These are phyloP conservation scores for Pisolithus marmoratus DNA, from an alignment of 768 basidiomycete genomes.

Conservation along the genomic window DNA sequence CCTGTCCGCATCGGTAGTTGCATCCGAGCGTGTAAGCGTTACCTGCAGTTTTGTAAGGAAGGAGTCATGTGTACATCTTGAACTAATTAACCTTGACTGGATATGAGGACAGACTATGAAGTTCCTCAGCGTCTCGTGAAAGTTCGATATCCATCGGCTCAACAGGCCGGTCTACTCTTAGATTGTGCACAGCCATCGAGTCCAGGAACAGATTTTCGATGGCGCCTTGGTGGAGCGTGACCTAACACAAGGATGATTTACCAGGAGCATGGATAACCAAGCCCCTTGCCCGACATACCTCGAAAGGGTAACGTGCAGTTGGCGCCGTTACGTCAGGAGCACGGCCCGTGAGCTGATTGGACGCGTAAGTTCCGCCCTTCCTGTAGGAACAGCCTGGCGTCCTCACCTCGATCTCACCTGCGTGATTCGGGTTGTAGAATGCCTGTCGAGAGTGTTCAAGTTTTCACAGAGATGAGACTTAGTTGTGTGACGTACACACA, in stretches of 20 bases:
- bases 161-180: constrained; percentile 33
- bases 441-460: constrained; percentile 37
- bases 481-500: constrained; percentile 42
- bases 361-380: not conserved
- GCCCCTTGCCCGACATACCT: constrained; percentile 34
- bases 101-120: constrained; percentile 27
- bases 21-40: constrained; percentile 16
- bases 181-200: constrained; percentile 27
- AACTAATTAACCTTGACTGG: constrained; percentile 24
- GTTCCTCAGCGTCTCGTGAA: constrained; percentile 31
- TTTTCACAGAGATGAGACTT: not conserved
- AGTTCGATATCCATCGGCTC: constrained; percentile 27
- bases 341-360: constrained; percentile 55
- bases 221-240: constrained; percentile 36
- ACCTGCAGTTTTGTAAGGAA: constrained; percentile 11
- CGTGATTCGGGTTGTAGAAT: constrained; percentile 62
- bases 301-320: constrained; percentile 66
- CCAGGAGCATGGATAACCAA: not conserved
- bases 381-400: not conserved
- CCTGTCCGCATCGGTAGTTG: constrained; percentile 21
- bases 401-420: constrained; percentile 58
- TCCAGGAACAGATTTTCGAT: constrained; percentile 40
- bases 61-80: not conserved
- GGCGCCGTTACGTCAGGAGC: constrained; percentile 57
- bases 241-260: constrained; percentile 10